Percentiles rank a stretch among this genome's conserved stretches.
Evolutionary conservation across 164 flowering plant species (phyloP).

Genomic region (Chloranthus sessilifolius): DNA sequence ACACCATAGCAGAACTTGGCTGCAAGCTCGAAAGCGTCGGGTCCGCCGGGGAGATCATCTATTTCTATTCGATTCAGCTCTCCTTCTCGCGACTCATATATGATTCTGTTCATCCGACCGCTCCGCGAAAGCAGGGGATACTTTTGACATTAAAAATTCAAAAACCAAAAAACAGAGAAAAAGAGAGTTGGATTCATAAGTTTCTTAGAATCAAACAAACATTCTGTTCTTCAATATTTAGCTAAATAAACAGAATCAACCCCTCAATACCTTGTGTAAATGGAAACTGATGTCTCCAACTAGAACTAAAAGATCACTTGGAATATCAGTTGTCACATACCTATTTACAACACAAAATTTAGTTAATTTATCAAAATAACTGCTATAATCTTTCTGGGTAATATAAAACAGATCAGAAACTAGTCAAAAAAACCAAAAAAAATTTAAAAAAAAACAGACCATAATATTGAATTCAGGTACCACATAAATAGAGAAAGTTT

Average conservation of each 20-base stretch:
- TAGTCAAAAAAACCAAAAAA: neutral
- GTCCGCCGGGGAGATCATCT: slow-evolving; percentile 77
- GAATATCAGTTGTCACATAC: slow-evolving; percentile 86
- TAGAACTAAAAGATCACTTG: slow-evolving; percentile 81
- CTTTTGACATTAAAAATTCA: slow-evolving; percentile 23
- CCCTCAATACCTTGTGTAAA: slow-evolving; percentile 89
- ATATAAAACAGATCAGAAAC: neutral
- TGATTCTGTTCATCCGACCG: slow-evolving; percentile 67
- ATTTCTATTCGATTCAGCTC: slow-evolving; percentile 42
- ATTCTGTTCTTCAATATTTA: too few species aligned
- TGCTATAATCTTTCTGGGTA: neutral
- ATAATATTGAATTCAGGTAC: neutral
- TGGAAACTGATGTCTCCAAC: slow-evolving; percentile 67
- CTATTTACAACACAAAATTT: slow-evolving; percentile 26
- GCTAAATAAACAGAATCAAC: neutral
- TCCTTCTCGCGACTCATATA: slow-evolving; percentile 51
- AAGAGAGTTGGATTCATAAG: neutral
- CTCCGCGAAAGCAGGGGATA: slow-evolving; percentile 79
- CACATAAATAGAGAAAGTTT: neutral
- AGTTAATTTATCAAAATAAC: neutral
- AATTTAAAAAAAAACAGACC: neutral
- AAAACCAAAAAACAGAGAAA: neutral
- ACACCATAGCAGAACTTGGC: slow-evolving; percentile 89
- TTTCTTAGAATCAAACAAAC: too few species aligned
- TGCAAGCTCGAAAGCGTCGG: slow-evolving; percentile 74